Conservation (phyloP, 2,329 filamentous ascomycete species). For the Phaeomoniella chlamydospora region DNA sequence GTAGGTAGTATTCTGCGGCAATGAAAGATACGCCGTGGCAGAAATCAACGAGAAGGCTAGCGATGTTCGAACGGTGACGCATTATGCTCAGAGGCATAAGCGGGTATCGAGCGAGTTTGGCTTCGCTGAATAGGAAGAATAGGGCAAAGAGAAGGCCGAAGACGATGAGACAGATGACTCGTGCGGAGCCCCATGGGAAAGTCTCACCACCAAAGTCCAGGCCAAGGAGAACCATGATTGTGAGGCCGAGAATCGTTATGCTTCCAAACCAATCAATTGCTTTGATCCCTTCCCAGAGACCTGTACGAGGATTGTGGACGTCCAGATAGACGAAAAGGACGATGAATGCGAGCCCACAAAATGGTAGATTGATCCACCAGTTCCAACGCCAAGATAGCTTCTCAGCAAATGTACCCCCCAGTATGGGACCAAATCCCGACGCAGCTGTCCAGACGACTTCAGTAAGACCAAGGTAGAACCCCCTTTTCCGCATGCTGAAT, state of each 20-base stretch:
- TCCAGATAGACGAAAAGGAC: slow-evolving; percentile 37
- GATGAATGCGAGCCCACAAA: slow-evolving; percentile 31
- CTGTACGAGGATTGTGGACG: slow-evolving; percentile 37
- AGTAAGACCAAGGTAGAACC: slow-evolving; percentile 31
- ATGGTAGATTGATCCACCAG: slow-evolving; percentile 40
- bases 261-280: slow-evolving; percentile 42
- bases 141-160: slow-evolving; percentile 33
- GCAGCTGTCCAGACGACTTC: slow-evolving; percentile 39
- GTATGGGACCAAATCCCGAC: slow-evolving; percentile 35
- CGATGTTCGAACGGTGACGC: slow-evolving; percentile 38
- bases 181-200: slow-evolving; percentile 38
- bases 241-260: slow-evolving; percentile 34
- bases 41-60: slow-evolving; percentile 48
- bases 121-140: slow-evolving; percentile 48
- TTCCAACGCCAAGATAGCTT: slow-evolving; percentile 37
- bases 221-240: slow-evolving; percentile 36
- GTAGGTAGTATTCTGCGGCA: slow-evolving; percentile 54
- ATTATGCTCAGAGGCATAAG: slow-evolving; percentile 56
- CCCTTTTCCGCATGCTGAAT: slow-evolving; percentile 28
- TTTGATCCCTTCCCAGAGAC: slow-evolving; percentile 28
- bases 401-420: slow-evolving; percentile 33
- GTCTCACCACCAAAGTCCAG: slow-evolving; percentile 38
- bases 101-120: slow-evolving; percentile 47
- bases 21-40: slow-evolving; percentile 47
- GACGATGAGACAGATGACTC: slow-evolving; percentile 40